Evolutionary conservation across 176 grass and related monocot species (phyloP), one percentile per base, ranked within the genome.

Genomic region (Musa itinerans): DNA sequence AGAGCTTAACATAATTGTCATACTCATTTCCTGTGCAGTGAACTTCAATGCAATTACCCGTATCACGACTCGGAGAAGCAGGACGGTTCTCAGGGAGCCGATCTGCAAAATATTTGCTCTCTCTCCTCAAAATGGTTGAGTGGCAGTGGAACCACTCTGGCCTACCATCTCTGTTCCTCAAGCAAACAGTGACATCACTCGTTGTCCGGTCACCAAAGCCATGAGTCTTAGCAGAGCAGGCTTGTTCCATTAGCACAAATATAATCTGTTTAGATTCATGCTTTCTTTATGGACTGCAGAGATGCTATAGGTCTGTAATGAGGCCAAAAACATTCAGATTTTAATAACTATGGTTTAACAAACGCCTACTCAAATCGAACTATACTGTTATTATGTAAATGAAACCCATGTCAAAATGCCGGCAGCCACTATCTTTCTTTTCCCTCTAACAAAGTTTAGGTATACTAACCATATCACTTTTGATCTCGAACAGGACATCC

Each of bases 111-210:
- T 82, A 91, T 61, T 87, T 89, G 84, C 88, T 89, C n/a, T 84
- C 77, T 74, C 54, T 25, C 15, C 61, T 74, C 19, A 98, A 80
- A 72, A 93, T 63, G 19, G 69, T 53, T 54, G 90, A 98, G 76
- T 93, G 95, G 78, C 95, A 98, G 73, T 75, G 74, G 73, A 98
- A 86, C 80, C 80, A 80, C 66, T 87, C 77, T 19, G 82, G 79
- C 56, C 82, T 85, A 56, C 81, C 83, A 59, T 82, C 81, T 24
- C 34, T 43, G 70, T 81, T 34, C 69, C 49, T 89, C 54, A 98
- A 85, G 79, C 81, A 80, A 76, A 93, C 62, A 76, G 72, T 85
- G 52, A 98, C 63, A 73, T 98, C 94, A 52, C 90, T 89, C 0
- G 84, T 91, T 53, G 84, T 74, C 2, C 78, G 82, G 26, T 98